These are phyloP conservation scores for Pterocarpus macrocarpus DNA, from an alignment of 306 rosid species.

Conservation along the genomic window DNA sequence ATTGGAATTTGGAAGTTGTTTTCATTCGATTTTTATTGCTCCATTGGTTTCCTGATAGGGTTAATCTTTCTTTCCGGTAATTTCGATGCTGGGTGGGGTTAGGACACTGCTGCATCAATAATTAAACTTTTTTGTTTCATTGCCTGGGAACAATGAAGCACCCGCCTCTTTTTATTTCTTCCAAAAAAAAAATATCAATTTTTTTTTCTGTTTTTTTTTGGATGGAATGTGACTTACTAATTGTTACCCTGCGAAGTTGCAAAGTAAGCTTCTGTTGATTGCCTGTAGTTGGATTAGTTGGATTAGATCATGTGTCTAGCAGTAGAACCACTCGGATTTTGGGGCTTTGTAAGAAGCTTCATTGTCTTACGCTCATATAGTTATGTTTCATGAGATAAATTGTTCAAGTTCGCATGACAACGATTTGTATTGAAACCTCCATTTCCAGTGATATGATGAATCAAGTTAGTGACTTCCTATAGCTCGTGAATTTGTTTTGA, in stretches of 20 bases:
- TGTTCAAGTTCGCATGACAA: background rate
- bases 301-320: background rate
- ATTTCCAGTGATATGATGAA: slow-evolving; percentile 3
- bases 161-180: background rate
- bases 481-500: background rate
- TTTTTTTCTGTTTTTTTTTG: background rate
- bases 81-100: background rate
- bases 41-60: background rate
- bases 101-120: background rate
- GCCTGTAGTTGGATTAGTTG: slow-evolving; percentile 3
- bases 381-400: background rate
- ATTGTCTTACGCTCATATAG: background rate
- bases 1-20: background rate
- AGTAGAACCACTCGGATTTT: background rate
- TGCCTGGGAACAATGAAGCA: slow-evolving; percentile 29
- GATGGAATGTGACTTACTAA: background rate
- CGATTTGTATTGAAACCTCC: background rate
- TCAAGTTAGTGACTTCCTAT: background rate
- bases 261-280: background rate
- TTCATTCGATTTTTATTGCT: background rate
- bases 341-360: background rate
- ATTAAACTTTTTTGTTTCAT: slow-evolving; percentile 14
- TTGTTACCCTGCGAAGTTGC: slow-evolving; percentile 2
- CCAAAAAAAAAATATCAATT: background rate
- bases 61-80: background rate